Base-by-base conservation (phyloP, 2,329 filamentous ascomycete genomes). In the Botryotinia globosa region DNA sequence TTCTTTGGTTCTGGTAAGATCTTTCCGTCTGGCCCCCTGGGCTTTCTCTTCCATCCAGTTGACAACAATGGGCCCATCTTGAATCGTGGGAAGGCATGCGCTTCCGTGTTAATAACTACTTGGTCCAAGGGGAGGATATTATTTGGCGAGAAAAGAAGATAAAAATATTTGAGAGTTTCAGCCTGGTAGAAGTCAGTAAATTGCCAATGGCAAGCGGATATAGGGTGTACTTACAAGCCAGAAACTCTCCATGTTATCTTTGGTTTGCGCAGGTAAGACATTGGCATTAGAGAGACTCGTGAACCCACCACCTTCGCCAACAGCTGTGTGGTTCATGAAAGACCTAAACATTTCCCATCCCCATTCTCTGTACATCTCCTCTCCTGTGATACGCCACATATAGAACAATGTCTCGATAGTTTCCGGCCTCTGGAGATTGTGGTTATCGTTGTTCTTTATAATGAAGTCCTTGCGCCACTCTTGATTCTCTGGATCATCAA, bases 211-310 rank as follows among this genome's bases (percentile, higher is more conserved):
- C 12, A 44, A 29, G 44, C 14, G 37, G 14, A 61, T 51, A 18
- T 29, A 56, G 51, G 51, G 14, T 42, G 54, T 69, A 85, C 91
- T 84, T 83, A 93, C 92, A 85, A 99, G 88, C 96, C 96, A 99
- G 84, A 98, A 98, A 81, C 94, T 97, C 84, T 99, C 96, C 95
- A 99, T 98, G 78, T 98, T 98, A 82, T 99, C 95, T 74, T 89
- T 87, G 63, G 85, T 84, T 22, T 85, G 82, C 0, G 94, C 89
- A 32, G 94, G 94, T 16, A 96, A 83, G 8, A 83, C 82, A 76
- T 91, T 90, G 39, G 94, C 94, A 80, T 97, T 89, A 29, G 86
- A 86, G 74, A 98, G 85, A 76, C 92, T 94, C 1, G 93, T 94
- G 80, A 97, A 98, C 0, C 94, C 94, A 56, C 90, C 90, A 54